phyloP scores from a whole-genome alignment of 2,329 filamentous ascomycete genomes.

The Diaporthe nobilis region DNA sequence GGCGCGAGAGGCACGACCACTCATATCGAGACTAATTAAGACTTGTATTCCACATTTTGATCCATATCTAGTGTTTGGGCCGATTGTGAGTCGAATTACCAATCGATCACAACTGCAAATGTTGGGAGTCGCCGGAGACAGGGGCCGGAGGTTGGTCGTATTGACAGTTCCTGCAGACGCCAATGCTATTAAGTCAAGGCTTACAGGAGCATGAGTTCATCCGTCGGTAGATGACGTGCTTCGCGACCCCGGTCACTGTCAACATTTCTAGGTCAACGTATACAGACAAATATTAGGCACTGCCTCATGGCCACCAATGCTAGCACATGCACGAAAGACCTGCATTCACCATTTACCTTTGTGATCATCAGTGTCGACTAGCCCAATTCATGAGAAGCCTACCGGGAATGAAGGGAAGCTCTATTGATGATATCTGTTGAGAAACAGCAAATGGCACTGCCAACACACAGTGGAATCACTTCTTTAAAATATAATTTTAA shows the following conservation, averaged over 20 bases:
- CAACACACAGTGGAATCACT: too few relatives aligned
- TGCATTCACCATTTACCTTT: too few relatives aligned
- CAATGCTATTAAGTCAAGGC: not conserved
- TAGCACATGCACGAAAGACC: not conserved
- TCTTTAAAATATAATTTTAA: too few relatives aligned
- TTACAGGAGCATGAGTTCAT: not conserved
- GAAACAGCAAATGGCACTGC: too few relatives aligned
- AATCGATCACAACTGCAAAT: not conserved
- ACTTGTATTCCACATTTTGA: not conserved
- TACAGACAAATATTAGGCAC: not conserved
- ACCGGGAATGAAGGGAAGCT: too few relatives aligned
- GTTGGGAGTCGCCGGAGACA: not conserved
- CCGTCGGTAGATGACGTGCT: not conserved
- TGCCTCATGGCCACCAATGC: not conserved
- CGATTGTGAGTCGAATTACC: not conserved
- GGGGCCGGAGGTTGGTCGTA: too few relatives aligned
- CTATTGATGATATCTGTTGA: too few relatives aligned
- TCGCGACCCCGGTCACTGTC: not conserved
- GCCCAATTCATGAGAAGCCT: too few relatives aligned
- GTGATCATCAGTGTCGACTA: too few relatives aligned
- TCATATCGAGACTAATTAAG: not conserved
- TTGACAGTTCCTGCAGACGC: not conserved
- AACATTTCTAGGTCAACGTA: rapidly evolving
- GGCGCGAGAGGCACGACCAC: not conserved
- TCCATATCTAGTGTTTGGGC: not conserved